Conservation (phyloP, 768 basidiomycete species). For the Galerina marginata region DNA sequence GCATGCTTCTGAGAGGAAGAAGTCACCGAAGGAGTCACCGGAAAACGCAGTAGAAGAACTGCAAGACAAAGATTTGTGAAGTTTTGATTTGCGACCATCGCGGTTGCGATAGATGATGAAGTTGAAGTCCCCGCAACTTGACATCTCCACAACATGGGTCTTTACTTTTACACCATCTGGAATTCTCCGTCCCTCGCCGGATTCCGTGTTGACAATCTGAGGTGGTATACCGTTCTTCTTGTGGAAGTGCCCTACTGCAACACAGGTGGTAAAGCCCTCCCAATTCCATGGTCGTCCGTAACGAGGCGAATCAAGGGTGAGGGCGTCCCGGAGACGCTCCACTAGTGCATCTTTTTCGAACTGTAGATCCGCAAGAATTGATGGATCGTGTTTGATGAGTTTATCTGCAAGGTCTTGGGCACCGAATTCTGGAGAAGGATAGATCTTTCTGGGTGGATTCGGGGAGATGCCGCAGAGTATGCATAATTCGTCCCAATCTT, state of each 20-base stretch:
- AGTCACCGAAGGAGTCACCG: neutral
- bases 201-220: neutral
- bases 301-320: neutral
- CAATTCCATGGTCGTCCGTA: neutral
- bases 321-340: neutral
- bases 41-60: neutral
- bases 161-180: neutral
- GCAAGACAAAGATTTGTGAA: neutral
- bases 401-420: neutral
- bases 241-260: constrained; percentile 14
- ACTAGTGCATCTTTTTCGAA: neutral
- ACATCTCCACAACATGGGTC: neutral
- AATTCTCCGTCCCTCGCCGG: neutral
- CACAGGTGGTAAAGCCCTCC: neutral
- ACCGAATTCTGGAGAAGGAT: neutral
- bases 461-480: neutral
- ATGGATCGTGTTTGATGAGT: neutral
- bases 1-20: too few species aligned
- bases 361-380: constrained; percentile 1
- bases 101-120: neutral
- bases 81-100: neutral
- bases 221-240: neutral
- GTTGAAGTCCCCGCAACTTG: neutral
- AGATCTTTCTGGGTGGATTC: neutral
- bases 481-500: neutral